Conservation (phyloP, 495 filamentous ascomycete species). For the Cladorrhinum samala region DNA sequence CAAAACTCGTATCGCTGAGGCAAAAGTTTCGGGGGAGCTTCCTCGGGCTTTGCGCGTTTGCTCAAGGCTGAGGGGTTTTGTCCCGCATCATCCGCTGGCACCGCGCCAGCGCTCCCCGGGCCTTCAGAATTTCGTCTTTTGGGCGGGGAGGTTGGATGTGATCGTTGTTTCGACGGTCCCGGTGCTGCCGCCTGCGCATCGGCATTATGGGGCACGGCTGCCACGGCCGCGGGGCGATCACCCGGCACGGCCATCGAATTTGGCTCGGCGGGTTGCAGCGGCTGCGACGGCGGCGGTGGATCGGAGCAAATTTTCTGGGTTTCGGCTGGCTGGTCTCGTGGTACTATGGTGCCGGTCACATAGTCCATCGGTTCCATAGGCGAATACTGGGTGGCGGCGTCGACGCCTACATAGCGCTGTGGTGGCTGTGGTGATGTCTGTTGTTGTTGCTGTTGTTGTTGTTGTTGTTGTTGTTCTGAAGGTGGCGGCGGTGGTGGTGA, state of each 20-base stretch:
- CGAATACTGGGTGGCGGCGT: slow-evolving; percentile 53
- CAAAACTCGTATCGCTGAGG: slow-evolving; percentile 73
- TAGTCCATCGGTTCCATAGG: slow-evolving; percentile 44
- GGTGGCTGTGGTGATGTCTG: slow-evolving; percentile 19
- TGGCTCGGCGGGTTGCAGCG: slow-evolving; percentile 16
- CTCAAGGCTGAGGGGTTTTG: slow-evolving; percentile 37
- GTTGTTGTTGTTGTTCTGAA: not conserved
- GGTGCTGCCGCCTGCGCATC: slow-evolving; percentile 8
- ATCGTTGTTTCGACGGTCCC: slow-evolving; percentile 11
- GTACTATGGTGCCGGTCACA: slow-evolving; percentile 30
- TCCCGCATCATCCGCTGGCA: slow-evolving; percentile 13
- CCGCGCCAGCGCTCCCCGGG: slow-evolving; percentile 39
- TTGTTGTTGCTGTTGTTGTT: not conserved
- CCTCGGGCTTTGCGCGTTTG: slow-evolving; percentile 43
- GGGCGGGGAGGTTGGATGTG: slow-evolving; percentile 33
- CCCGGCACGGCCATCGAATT: slow-evolving; percentile 21
- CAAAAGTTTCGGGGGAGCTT: slow-evolving; percentile 55
- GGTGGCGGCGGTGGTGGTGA: slow-evolving; percentile 24
- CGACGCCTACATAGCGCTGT: slow-evolving; percentile 44
- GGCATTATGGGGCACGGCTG: too few species aligned
- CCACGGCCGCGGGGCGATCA: slow-evolving; percentile 15
- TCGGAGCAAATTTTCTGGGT: slow-evolving; percentile 20
- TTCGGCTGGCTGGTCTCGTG: slow-evolving; percentile 16
- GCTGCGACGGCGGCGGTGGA: slow-evolving; percentile 6
- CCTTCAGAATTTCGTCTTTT: slow-evolving; percentile 44